Evolutionary conservation across 2,329 filamentous ascomycete species (phyloP).

Genomic region (Dactylellina parvicollis): DNA sequence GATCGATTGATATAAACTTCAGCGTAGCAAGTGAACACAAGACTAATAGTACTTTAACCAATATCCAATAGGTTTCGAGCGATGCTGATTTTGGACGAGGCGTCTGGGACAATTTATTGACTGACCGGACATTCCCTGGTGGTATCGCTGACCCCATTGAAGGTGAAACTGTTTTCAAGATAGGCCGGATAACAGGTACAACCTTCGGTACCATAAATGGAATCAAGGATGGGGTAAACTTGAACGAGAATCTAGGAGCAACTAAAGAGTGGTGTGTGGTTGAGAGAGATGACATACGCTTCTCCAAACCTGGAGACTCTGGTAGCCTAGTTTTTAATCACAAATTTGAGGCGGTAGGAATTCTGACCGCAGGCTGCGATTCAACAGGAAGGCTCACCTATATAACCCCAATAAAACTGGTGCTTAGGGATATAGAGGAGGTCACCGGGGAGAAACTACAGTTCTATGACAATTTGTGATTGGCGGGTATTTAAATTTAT

Average conservation of each 20-base stretch:
- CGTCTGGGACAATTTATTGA: neutral
- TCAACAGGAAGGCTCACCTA: neutral
- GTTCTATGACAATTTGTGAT: too few species aligned
- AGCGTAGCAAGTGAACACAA: too few species aligned
- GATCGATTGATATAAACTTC: too few species aligned
- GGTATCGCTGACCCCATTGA: neutral
- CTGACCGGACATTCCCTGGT: neutral
- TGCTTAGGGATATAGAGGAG: constrained; percentile 7
- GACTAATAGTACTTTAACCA: too few species aligned
- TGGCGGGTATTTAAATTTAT: too few species aligned
- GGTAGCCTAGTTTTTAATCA: constrained; percentile 22
- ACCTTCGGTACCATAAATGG: constrained; percentile 10
- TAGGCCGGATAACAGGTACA: neutral
- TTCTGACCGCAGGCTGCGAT: neutral
- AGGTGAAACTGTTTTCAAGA: constrained; percentile 4
- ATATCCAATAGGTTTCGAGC: too few species aligned
- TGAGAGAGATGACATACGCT: neutral
- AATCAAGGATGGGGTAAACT: neutral
- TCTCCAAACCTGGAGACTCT: constrained; percentile 14
- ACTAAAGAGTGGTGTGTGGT: constrained; percentile 16
- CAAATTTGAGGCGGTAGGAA: constrained; percentile 9
- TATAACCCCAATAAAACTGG: constrained; percentile 16
- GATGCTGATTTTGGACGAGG: too few species aligned
- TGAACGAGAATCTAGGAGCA: constrained; percentile 1
- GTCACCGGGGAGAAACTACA: neutral